Conservation (phyloP, 495 filamentous ascomycete genomes). For the Lichenothelia convexa region DNA sequence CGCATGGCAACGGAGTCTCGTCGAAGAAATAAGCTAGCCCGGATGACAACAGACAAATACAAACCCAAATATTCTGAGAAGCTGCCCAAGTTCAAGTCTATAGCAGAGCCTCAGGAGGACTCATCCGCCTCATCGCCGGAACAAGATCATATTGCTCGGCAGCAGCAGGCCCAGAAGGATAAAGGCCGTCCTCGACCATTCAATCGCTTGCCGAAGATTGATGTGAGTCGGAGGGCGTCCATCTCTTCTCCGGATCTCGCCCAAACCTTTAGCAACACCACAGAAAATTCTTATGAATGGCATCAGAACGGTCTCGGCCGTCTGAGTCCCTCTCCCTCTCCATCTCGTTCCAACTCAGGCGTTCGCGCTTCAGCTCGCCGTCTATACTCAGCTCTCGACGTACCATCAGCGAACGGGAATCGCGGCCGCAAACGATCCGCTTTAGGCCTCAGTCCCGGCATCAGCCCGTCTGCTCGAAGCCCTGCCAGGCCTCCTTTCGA, state of each 20-base stretch:
- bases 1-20: too few relatives aligned
- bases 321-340: too few relatives aligned
- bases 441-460: too few relatives aligned
- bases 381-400: too few relatives aligned
- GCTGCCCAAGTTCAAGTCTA: conserved; percentile 33
- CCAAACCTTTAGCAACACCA: background rate
- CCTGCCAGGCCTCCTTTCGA: conserved; percentile 12
- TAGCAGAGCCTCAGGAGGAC: conserved; percentile 9
- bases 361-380: too few relatives aligned
- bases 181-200: conserved; percentile 14
- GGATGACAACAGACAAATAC: background rate
- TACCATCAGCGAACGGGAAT: too few relatives aligned
- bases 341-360: too few relatives aligned
- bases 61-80: conserved; percentile 24
- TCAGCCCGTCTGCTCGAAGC: conserved; percentile 17
- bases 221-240: too few relatives aligned
- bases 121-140: conserved; percentile 3
- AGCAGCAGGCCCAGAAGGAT: conserved; percentile 19
- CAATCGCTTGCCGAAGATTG: too few relatives aligned
- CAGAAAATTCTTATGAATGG: too few relatives aligned
- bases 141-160: conserved; percentile 22
- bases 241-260: background rate
- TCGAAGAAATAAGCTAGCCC: too few relatives aligned
- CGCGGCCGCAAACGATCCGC: background rate
- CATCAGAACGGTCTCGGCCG: too few relatives aligned